A percentile compares a stretch with the other conserved stretches of the same genome.
Evolutionary conservation across 1,284 basidiomycete genomes (phyloP).

Genomic region (Tilletia walkeri): DNA sequence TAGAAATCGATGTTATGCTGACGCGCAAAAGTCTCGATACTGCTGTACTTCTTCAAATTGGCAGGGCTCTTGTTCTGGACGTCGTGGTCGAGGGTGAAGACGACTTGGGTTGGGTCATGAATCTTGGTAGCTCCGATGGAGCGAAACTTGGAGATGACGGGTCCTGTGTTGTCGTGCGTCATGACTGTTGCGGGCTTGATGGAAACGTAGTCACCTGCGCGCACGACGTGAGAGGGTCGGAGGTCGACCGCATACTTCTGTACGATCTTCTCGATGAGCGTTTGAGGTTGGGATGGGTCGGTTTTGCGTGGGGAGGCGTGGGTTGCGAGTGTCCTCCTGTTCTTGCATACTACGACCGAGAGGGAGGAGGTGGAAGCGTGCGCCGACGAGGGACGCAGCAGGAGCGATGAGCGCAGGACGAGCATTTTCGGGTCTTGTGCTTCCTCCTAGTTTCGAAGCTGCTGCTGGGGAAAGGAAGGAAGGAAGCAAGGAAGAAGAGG

Average conservation of each 20-base stretch:
- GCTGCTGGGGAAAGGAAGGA: too few species aligned
- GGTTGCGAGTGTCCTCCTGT: slow-evolving; percentile 12
- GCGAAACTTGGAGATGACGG: slow-evolving; percentile 87
- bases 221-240: slow-evolving; percentile 65
- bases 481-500: too few species aligned
- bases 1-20: slow-evolving; percentile 88
- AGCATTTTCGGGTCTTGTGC: background rate
- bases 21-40: slow-evolving; percentile 87
- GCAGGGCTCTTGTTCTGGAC: slow-evolving; percentile 94
- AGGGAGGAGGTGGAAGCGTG: background rate
- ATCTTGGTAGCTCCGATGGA: slow-evolving; percentile 88
- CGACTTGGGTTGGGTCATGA: slow-evolving; percentile 76
- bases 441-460: too few species aligned
- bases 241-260: slow-evolving; percentile 92
- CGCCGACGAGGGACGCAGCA: background rate
- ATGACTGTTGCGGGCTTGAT: slow-evolving; percentile 89
- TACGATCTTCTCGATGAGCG: slow-evolving; percentile 94
- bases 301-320: slow-evolving; percentile 8
- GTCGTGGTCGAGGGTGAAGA: slow-evolving; percentile 97
- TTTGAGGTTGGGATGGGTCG: slow-evolving; percentile 61
- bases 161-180: slow-evolving; percentile 82
- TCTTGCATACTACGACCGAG: background rate
- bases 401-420: background rate
- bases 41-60: slow-evolving; percentile 88
- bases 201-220: slow-evolving; percentile 98